Evolutionary conservation across 169 alveolate genomes (phyloP), one percentile per base, ranked within the genome.

Genomic region (Hammondia hammondi): DNA sequence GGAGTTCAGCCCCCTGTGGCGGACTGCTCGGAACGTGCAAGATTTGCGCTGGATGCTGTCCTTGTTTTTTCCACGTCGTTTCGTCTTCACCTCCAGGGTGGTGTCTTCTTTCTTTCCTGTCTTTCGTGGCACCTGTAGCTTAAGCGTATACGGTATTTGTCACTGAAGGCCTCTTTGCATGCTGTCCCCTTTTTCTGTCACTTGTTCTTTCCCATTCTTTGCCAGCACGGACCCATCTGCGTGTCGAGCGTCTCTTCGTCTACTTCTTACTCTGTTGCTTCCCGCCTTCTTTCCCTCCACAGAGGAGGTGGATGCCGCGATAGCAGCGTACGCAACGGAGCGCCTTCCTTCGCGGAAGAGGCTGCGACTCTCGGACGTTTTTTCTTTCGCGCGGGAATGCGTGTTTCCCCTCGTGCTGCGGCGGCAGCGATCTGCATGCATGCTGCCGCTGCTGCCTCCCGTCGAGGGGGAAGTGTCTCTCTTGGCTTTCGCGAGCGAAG

Each of bases 391-490:
- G 35, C 89, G 94, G 39, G 37, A 72, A 73, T 91, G 94, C 57
- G 89, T 70, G 56, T 91, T 73, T 77, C 89, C 94, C 17, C 81
- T 91, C 29, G 46, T 91, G 35, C 56, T 91, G 35, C 43, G 94
- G 89, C 39, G 94, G 21, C 45, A 3, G 82, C 88, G 94, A 6
- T 14, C 43, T 29, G 32, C 77, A 4, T 37, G 81, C 77, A n/a
- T 91, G 94, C 88, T 91, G 81, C 82, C 61, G 81, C 81, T 39
- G 82, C 94, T 91, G 57, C 94, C 94, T 56, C 94, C 94, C 21
- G 56, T 39, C 48, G 39, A 91, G 39, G 48, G 94, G 7, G n/a
- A 73, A 43, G 45, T 91, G 32, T 89, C 46, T 24, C 56, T 72
- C 57, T 81, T 91, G 81, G 24, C 45, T 56, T 85, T 91, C 37